Base-by-base conservation (phyloP, 345 rosid species). In the Garcia nutans region DNA sequence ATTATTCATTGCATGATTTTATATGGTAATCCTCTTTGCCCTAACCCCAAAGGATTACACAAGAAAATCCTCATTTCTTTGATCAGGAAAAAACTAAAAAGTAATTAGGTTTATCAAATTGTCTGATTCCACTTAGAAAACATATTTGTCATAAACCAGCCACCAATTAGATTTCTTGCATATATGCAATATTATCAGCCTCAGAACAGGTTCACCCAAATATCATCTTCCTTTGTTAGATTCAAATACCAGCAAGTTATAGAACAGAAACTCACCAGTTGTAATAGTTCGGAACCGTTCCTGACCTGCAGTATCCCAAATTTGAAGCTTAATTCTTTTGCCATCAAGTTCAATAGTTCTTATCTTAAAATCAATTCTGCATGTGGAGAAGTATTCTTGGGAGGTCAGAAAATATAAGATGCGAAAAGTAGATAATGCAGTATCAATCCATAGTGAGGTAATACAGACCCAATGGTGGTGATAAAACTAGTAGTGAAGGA, bases 281-380 rank as follows among this genome's bases (percentile, higher is more conserved):
- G 97, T 95, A 81, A 95, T 95, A 61, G 97, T 92, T 82, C 97
- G 90, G 66, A 92, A 90, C 15, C 97, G 88, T 81, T 92, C 97
- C 84, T 92, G 97, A 77, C 98, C 98, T 77, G 98, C 98, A 0
- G 86, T 95, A 73, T 93, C 99, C 99, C 99, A 95, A 23, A 95
- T 95, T 83, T 95, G 99, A 73, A 93, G 84, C 84, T 95, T 95
- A 85, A 95, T 93, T 77, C 96, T 82, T 84, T 93, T 95, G 22
- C 94, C 96, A 87, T 95, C 99, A 37, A 95, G 92, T 85, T 95
- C 99, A 75, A 93, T 88, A 59, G 99, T 95, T 80, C 99, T 80
- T 82, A 95, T 95, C 97, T 95, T 95, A 76, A 95, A 95, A 79
- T 95, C 98, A 79, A 95, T 95, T 6, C 98, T 95, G 89, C 77